Conservation (phyloP, 768 basidiomycete genomes). For the Termitomyces sp. region DNA sequence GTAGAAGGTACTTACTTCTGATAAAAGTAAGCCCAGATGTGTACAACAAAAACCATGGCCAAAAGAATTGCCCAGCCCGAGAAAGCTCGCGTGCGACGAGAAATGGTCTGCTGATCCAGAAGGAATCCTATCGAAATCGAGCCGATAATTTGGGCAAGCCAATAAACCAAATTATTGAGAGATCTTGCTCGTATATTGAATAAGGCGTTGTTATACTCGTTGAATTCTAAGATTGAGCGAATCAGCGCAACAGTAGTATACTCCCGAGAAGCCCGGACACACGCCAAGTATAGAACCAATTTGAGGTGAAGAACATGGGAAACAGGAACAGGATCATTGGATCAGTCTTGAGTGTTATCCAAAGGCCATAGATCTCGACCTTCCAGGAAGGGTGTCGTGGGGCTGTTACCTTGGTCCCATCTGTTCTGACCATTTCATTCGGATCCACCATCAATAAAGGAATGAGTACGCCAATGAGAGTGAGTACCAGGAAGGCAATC, state of each 20-base stretch:
- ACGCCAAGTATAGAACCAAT: slow-evolving; percentile 90
- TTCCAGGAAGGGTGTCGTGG: slow-evolving; percentile 74
- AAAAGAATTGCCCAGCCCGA: slow-evolving; percentile 61
- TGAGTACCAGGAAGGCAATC: slow-evolving; percentile 75
- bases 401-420: slow-evolving; percentile 62
- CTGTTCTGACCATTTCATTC: slow-evolving; percentile 64
- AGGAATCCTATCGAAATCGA: slow-evolving; percentile 66
- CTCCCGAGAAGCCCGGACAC: slow-evolving; percentile 18
- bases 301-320: slow-evolving; percentile 82
- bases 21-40: slow-evolving; percentile 75
- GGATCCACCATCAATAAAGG: slow-evolving; percentile 73
- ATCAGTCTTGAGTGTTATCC: slow-evolving; percentile 61
- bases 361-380: slow-evolving; percentile 66
- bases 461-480: slow-evolving; percentile 60
- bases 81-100: slow-evolving; percentile 68
- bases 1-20: slow-evolving; percentile 42
- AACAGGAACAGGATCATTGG: slow-evolving; percentile 71
- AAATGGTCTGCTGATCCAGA: slow-evolving; percentile 51
- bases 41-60: slow-evolving; percentile 59
- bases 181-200: slow-evolving; percentile 78
- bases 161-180: slow-evolving; percentile 76
- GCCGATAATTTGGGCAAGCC: slow-evolving; percentile 74
- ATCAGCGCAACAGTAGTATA: not conserved
- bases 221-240: slow-evolving; percentile 49
- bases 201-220: slow-evolving; percentile 72